Evolutionary conservation across 164 flowering plant genomes (phyloP).

Genomic region (Vitis riparia): DNA sequence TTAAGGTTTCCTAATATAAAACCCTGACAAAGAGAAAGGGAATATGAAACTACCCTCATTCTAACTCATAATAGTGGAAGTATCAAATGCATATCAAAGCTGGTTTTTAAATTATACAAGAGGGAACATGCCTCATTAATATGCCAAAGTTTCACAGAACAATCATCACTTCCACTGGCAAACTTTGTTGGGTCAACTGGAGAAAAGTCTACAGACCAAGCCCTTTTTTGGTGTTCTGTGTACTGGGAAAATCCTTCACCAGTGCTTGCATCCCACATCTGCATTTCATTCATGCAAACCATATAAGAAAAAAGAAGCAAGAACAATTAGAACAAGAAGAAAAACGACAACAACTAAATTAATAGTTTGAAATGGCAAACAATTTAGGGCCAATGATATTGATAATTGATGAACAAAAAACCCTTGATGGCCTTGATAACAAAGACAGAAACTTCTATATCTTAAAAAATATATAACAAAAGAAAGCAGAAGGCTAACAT

Average conservation of each 20-base stretch:
- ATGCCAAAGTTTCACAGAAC: slow-evolving; percentile 89
- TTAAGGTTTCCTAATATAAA: not conserved
- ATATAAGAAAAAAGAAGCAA: slow-evolving; percentile 18
- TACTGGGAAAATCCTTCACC: slow-evolving; percentile 67
- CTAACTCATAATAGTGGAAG: not conserved
- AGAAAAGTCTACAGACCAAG: slow-evolving; percentile 98
- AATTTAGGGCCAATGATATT: not conserved
- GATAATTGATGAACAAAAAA: not conserved
- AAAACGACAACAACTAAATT: not conserved
- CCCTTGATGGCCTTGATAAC: not conserved
- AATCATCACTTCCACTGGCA: slow-evolving; percentile 99
- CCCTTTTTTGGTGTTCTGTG: slow-evolving; percentile 76
- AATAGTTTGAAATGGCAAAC: not conserved
- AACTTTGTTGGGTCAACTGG: slow-evolving; percentile 75
- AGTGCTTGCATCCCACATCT: slow-evolving; percentile 95
- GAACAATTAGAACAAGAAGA: not conserved
- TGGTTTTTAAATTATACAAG: not conserved
- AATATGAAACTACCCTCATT: not conserved
- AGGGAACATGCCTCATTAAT: slow-evolving; percentile 72
- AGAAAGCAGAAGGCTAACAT: not conserved
- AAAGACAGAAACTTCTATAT: not conserved
- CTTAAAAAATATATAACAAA: not conserved
- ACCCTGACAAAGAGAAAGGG: slow-evolving; percentile 1
- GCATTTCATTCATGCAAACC: not conserved
- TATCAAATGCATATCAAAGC: not conserved